Evolutionary conservation across 169 alveolate genomes (phyloP), one percentile per base, ranked within the genome.

Genomic region (Toxoplasma gondii): DNA sequence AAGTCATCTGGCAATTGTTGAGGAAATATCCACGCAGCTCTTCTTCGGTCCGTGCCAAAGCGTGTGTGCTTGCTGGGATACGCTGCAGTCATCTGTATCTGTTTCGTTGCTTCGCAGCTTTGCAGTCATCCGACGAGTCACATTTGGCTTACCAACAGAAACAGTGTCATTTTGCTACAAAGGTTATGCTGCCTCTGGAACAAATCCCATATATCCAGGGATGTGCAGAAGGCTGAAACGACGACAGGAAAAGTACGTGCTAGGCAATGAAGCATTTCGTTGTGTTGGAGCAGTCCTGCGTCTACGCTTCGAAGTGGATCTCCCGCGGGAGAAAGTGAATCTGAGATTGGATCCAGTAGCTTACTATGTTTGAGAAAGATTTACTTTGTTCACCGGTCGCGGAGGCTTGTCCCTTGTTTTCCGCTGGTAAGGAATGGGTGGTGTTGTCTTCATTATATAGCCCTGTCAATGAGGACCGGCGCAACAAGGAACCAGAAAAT

Each of bases 351-450:
- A 12, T 49, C 58, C 12, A 49, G 22, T 49, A 19, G 64, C 90
- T 82, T 41, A 82, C 90, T 82, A 82, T 5, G 90, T 82, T 27
- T 43, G n/a, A 7, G 38, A 82, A 17, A 82, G 67, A 31, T 82
- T 82, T 49, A 24, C 90, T 82, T 82, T 82, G 41, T 82, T 82
- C n/a, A 41, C 90, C 24, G 90, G 90, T 31, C 90, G 31, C 10
- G 90, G 64, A 82, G 41, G 64, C 29, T 27, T 17, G 53, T 82
- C 67, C 38, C 29, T 82, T 31, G 53, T 43, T 38, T 82, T 34
- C 19, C 67, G 53, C 64, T 41, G 90, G 34, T 31, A 31, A 44
- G 64, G 58, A 19, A 41, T 38, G 7, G 90, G 36, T 24, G 90
- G 67, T 9, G 5, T 43, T 17, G n/a, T 43, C 29, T 31, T 29